Conservation (phyloP, 345 rosid species). For the Eucalyptus erythrocorys region DNA sequence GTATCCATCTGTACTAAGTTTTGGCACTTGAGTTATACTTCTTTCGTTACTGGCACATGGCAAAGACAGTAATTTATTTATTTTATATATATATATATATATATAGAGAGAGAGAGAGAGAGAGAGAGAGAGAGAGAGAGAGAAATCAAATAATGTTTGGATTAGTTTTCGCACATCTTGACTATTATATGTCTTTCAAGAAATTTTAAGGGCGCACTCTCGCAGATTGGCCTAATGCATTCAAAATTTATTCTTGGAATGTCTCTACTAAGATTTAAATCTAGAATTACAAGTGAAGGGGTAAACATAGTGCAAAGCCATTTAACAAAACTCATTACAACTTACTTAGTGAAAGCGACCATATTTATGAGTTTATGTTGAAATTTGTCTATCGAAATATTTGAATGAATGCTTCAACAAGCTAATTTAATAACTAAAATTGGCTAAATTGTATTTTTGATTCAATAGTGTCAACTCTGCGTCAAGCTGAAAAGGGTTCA, state of each 20-base stretch:
- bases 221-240: not conserved
- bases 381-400: no score
- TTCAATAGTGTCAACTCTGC: not conserved
- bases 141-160: not conserved
- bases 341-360: not conserved
- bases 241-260: not conserved
- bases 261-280: not conserved
- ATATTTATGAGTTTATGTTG: not conserved
- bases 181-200: not conserved
- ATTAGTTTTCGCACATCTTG: not conserved
- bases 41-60: no score
- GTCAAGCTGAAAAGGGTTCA: not conserved
- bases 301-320: not conserved
- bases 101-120: no score
- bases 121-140: no score
- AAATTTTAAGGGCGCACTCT: not conserved
- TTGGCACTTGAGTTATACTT: no score
- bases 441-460: not conserved
- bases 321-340: not conserved
- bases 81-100: no score
- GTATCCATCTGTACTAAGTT: no score
- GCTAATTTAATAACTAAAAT: not conserved
- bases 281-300: not conserved
- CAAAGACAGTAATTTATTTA: no score
- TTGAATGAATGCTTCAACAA: not conserved